Evolutionary conservation across 768 basidiomycete species (phyloP), one percentile per base, ranked within the genome.

Genomic region (Cubamyces sp.): DNA sequence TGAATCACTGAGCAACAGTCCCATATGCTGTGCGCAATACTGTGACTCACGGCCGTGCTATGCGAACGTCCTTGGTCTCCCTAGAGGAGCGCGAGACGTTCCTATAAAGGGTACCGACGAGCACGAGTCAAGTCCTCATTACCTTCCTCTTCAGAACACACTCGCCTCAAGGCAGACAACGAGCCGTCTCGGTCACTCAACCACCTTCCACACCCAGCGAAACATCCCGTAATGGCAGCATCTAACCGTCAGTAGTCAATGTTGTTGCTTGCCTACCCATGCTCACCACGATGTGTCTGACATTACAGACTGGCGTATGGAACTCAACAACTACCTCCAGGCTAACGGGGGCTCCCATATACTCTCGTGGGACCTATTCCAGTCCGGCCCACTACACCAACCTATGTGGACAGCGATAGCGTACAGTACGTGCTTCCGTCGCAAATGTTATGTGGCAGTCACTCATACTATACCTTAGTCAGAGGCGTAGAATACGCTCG

Each of bases 311-410:
- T 72, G 69, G 66, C 71, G 71, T 45, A 74, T 72, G 70, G 62
- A 68, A 41, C 69, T 74, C 60, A 72, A 74, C 65, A 74, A 73
- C 68, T 72, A 62, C 64, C 68, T 74, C 52, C 73, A 74, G 51
- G 62, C 61, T 23, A 68, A 70, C 57, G 70, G 69, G 4, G 69
- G 69, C 26, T 52, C 65, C 7, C 64, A 57, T 14, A 52, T 65
- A 40, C 62, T 74, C 4, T 60, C 57, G 23, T 74, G 73, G 73
- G 66, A 71, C 41, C 59, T 69, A 1, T 64, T 54, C 54, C 61
- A 66, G 41, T 26, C 60, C 1, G 73, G 73, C 28, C 71, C 69
- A 16, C 54, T 60, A 8, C 73, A 74, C 65, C 62, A 69, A 48
- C 65, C 69, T 5, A 53, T 57, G 15, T 74, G 73, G 73, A 69